phyloP scores from a whole-genome alignment of 352 stramenopile species.

The Globisporangium splendens region DNA sequence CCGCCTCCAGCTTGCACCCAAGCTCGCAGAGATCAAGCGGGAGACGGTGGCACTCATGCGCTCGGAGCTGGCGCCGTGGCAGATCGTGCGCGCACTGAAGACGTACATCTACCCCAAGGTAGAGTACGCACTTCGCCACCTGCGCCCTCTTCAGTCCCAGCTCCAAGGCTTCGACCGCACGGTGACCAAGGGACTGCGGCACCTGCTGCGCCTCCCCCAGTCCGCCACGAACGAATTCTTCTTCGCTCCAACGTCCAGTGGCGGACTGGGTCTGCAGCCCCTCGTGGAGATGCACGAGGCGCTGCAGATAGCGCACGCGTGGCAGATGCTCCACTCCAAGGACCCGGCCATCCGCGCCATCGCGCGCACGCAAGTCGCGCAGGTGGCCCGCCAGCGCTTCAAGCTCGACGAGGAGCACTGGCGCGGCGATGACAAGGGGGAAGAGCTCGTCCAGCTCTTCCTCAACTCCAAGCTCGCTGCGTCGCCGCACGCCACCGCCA shows the following conservation, averaged over 20 bases:
- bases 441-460: too few relatives aligned
- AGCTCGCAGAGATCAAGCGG: background rate
- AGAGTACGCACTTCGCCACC: background rate
- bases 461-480: too few relatives aligned
- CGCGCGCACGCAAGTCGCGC: slow-evolving; percentile 6
- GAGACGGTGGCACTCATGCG: background rate
- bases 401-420: slow-evolving; percentile 11
- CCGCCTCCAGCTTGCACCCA: background rate
- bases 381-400: slow-evolving; percentile 6
- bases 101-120: slow-evolving; percentile 8
- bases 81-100: slow-evolving; percentile 9
- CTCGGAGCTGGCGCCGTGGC: background rate
- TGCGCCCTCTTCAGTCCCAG: background rate
- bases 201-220: too few relatives aligned
- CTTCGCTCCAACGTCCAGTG: too few relatives aligned
- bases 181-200: too few relatives aligned
- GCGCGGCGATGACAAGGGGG: background rate
- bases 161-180: background rate
- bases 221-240: too few relatives aligned
- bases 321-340: slow-evolving; percentile 17
- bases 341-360: background rate
- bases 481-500: too few relatives aligned
- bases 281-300: slow-evolving; percentile 8
- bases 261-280: too few relatives aligned
- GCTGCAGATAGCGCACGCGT: slow-evolving; percentile 15